Base-by-base conservation (phyloP, 768 basidiomycete species). In the Dendrothele bispora region DNA sequence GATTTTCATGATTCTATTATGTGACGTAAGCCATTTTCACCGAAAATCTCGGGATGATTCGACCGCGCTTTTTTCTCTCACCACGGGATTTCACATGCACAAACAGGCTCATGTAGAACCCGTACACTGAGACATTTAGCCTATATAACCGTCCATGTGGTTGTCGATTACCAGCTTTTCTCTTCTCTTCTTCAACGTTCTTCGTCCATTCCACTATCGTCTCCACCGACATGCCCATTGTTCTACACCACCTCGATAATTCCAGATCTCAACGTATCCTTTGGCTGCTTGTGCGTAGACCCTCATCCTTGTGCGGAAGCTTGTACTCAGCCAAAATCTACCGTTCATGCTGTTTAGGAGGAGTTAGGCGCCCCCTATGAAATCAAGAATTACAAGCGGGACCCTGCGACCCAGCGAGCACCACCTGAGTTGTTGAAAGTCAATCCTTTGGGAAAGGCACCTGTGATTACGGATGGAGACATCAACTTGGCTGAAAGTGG, bases 241-340 rank as follows among this genome's bases (percentile, higher is more conserved):
- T 60, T 43, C 53, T 79, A 7, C 77, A 78, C 48, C 73, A 78
- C 53, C 62, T 79, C 6, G 67, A 74, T 46, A 57, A 77, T 48
- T 75, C 75, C 7, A 72, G 75, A n/a, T 75, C 78, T 5, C 75
- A 75, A 50, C 64, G 76, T 18, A 61, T 80, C 37, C 61, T 78
- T 12, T 80, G 76, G 76, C 61, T 79, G 27, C 56, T 71, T 34
- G 68, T 66, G 42, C 36, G 62, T 39, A 12, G 7, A 17, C 21
- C 15, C 36, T 37, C 36, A n/a, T 37, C 36, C 21, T 37, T 15
- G n/a, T 21, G 14, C 36, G 36, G 44, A 46, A 36, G n/a, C n/a
- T 46, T 3, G 44, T 46, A 6, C 27, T 36, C 44, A 34, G 38
- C 20, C 44, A 36, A 24, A 37, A 18, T 26, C 39, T 39, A 4